Evolutionary conservation across 2,329 filamentous ascomycete genomes (phyloP).

Genomic region (Paramyrothecium sp.): DNA sequence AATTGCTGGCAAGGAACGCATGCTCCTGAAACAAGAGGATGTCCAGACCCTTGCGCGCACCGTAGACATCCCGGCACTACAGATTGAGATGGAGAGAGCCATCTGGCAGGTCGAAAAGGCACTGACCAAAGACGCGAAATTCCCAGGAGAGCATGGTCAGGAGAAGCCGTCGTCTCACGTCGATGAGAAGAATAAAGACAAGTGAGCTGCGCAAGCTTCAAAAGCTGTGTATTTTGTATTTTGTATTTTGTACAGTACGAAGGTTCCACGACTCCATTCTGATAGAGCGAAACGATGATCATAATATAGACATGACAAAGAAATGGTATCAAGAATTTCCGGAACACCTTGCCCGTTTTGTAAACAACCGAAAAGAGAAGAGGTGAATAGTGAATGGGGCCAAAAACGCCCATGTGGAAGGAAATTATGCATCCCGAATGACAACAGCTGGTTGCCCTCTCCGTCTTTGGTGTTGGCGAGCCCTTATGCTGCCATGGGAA

Average conservation of each 20-base stretch:
- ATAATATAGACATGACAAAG: background rate
- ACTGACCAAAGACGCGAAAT: conserved; percentile 37
- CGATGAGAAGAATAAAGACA: conserved; percentile 12
- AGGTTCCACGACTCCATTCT: background rate
- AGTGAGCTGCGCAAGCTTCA: no score
- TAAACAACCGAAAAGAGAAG: background rate
- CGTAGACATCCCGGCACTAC: conserved; percentile 67
- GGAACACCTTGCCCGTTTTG: background rate
- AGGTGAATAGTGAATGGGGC: background rate
- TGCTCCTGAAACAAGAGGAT: conserved; percentile 49
- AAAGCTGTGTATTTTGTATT: no score
- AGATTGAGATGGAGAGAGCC: conserved; percentile 71
- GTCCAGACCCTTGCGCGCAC: conserved; percentile 58
- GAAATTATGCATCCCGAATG: background rate
- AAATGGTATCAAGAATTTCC: background rate
- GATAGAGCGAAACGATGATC: background rate
- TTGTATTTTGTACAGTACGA: background rate
- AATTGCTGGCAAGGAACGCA: conserved; percentile 25
- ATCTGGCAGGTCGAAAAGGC: conserved; percentile 68
- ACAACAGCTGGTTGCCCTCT: background rate
- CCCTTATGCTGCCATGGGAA: background rate
- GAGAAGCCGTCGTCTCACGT: background rate
- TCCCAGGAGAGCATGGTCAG: conserved; percentile 8
- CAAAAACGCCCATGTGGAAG: no score
- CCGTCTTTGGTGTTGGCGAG: background rate